A percentile compares a stretch with the other conserved stretches of the same genome.
phyloP scores from a whole-genome alignment of 83 land plant species.

The Picea abies region DNA sequence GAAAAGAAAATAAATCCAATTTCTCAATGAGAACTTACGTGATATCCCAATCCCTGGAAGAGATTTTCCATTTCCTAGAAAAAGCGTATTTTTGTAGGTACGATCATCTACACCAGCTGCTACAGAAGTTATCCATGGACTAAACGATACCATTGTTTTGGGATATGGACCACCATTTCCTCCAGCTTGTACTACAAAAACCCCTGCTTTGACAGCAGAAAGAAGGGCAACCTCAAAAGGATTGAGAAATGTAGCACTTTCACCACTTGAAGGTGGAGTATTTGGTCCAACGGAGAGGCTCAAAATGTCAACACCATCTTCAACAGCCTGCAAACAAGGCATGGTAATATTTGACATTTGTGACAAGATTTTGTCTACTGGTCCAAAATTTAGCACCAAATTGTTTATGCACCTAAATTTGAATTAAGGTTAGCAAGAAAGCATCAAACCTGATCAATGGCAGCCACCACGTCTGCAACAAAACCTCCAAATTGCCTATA shows the following conservation, averaged over 20 bases:
- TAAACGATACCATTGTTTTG: slow-evolving; percentile 76
- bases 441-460: not conserved
- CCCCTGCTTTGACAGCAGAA: slow-evolving; percentile 86
- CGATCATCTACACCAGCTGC: slow-evolving; percentile 89
- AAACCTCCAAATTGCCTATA: no score
- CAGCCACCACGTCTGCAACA: no score
- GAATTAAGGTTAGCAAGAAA: not conserved
- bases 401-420: not conserved
- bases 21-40: slow-evolving; percentile 53
- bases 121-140: slow-evolving; percentile 92
- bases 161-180: slow-evolving; percentile 95
- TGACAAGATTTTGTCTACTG: not conserved
- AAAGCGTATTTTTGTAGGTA: slow-evolving; percentile 68
- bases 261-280: slow-evolving; percentile 68
- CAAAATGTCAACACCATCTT: slow-evolving; percentile 92
- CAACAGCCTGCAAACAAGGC: slow-evolving; percentile 77
- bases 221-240: slow-evolving; percentile 89
- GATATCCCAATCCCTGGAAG: slow-evolving; percentile 83
- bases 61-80: slow-evolving; percentile 65
- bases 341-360: not conserved
- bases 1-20: no score
- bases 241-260: slow-evolving; percentile 65
- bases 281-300: slow-evolving; percentile 96
- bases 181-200: slow-evolving; percentile 90
- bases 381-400: not conserved